Conservation (phyloP, 768 basidiomycete species). For the Auriculariales sp. region DNA sequence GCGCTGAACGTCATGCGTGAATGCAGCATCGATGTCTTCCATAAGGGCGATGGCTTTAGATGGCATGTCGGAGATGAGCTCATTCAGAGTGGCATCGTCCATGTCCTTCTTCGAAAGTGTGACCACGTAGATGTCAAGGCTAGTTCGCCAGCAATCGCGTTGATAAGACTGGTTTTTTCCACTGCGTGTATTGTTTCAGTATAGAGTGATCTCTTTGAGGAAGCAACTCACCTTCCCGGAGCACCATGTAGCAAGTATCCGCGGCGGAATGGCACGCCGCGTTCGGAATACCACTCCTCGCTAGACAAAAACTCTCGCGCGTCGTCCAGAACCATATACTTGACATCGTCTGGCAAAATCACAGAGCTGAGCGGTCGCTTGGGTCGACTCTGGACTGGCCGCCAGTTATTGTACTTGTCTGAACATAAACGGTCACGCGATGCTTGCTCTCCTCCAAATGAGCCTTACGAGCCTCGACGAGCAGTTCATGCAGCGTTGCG, state of each 20-base stretch:
- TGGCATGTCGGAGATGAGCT: slow-evolving; percentile 50
- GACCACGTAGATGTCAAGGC: slow-evolving; percentile 58
- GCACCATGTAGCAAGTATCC: slow-evolving; percentile 45
- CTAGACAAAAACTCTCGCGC: slow-evolving; percentile 55
- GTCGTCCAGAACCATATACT: slow-evolving; percentile 50
- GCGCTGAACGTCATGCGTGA: slow-evolving; percentile 29
- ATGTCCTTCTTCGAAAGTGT: slow-evolving; percentile 48
- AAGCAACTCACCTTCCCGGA: too few relatives aligned
- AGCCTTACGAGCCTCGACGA: slow-evolving; percentile 36
- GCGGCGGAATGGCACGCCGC: slow-evolving; percentile 70
- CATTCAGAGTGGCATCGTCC: slow-evolving; percentile 44
- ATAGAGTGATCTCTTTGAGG: too few relatives aligned
- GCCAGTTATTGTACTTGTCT: slow-evolving; percentile 30
- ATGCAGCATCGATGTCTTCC: slow-evolving; percentile 77
- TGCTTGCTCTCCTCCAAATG: slow-evolving; percentile 39
- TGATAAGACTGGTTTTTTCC: slow-evolving; percentile 68
- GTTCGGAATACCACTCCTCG: slow-evolving; percentile 56
- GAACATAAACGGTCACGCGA: slow-evolving; percentile 37
- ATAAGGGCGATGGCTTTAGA: slow-evolving; percentile 61
- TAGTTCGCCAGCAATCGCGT: slow-evolving; percentile 65
- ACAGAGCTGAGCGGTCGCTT: slow-evolving; percentile 43
- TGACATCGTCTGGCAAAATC: slow-evolving; percentile 35
- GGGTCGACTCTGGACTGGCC: slow-evolving; percentile 36
- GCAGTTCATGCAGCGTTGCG: slow-evolving; percentile 31
- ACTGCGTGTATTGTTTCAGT: too few relatives aligned